Conservation (phyloP, 2,329 filamentous ascomycete genomes). For the Aspergillus sojae region DNA sequence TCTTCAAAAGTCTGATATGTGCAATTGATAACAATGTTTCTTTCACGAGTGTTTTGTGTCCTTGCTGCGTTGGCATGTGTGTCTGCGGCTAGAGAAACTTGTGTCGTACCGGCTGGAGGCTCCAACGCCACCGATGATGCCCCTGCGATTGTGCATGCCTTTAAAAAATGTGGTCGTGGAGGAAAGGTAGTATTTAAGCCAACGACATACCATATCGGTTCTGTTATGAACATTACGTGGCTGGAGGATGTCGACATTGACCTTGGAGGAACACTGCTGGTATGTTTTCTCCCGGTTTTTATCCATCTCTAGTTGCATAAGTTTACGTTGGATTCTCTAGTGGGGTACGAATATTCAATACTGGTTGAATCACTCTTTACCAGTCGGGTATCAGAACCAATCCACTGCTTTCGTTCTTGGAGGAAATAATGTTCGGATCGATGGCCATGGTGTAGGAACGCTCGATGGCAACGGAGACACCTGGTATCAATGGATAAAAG, state of each 20-base stretch:
- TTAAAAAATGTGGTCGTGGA: conserved; percentile 52
- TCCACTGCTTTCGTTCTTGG: conserved; percentile 55
- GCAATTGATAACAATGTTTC: not conserved
- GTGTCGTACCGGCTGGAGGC: conserved; percentile 16
- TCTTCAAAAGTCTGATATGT: not conserved
- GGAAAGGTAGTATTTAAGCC: conserved; percentile 56
- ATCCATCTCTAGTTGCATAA: not conserved
- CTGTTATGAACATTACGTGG: conserved; percentile 53
- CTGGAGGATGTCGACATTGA: conserved; percentile 53
- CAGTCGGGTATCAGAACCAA: conserved; percentile 54
- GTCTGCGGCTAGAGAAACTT: conserved; percentile 5
- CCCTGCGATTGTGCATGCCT: conserved; percentile 55
- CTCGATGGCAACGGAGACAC: conserved; percentile 51
- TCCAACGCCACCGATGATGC: conserved; percentile 48
- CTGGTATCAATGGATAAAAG: conserved; percentile 41
- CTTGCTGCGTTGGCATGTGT: conserved; percentile 15
- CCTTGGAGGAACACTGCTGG: conserved; percentile 52
- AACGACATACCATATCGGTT: conserved; percentile 52
- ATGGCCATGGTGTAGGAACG: conserved; percentile 53
- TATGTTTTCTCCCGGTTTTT: conserved; percentile 27
- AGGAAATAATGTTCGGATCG: conserved; percentile 52
- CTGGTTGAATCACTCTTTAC: conserved; percentile 51
- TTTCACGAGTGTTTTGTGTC: conserved; percentile 14
- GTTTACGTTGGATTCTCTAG: conserved; percentile 5
- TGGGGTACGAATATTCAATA: conserved; percentile 48